Base-by-base conservation (phyloP, 2,329 filamentous ascomycete genomes). In the Exserohilum turcica region DNA sequence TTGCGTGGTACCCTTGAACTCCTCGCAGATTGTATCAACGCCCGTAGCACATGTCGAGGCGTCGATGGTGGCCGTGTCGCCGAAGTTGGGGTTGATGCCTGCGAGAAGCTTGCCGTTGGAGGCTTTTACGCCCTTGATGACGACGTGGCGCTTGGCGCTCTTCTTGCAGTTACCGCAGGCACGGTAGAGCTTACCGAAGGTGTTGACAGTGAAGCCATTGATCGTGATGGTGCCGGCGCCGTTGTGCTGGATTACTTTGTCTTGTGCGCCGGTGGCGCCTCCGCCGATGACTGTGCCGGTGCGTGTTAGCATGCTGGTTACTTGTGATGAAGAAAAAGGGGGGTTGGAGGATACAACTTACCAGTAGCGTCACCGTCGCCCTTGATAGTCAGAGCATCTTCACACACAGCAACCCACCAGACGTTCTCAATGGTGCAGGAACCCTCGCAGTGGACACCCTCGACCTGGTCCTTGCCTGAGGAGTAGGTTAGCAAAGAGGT, bases 41-140 rank as follows among this genome's bases (percentile, higher is more conserved):
- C 47, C 56, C 13, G 60, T 60, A 39, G 64, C 63, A 53, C 70
- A 71, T 32, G 64, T 68, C 31, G 51, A 33, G 43, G 65, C 1
- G 75, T 79, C 76, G 56, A 78, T 79, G 0, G 77, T 79, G 57
- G 80, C 79, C 18, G 77, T 78, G 57, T 80, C 79, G 13, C 78
- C 79, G 55, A 78, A 82, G 75, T 82, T 83, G 42, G 73, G 72
- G 73, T 82, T 82, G 65, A 82, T 81, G 28, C 79, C 79, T 53
- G 73, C 78, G 24, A 80, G 73, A 43, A 73, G 64, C 52, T 80
- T 80, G 50, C 73, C 68, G 35, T 71, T 66, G 55, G 75, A 74
- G 43, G 77, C 77, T 28, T 72, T 73, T 51, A 79, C 70, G 58
- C 76, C 76, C 64, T 78, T 70, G 51, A 82, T 72, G 47, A 78